Evolutionary conservation across 1,284 basidiomycete genomes (phyloP), one percentile per base, ranked within the genome.

Genomic region (Tausonia pullulans): DNA sequence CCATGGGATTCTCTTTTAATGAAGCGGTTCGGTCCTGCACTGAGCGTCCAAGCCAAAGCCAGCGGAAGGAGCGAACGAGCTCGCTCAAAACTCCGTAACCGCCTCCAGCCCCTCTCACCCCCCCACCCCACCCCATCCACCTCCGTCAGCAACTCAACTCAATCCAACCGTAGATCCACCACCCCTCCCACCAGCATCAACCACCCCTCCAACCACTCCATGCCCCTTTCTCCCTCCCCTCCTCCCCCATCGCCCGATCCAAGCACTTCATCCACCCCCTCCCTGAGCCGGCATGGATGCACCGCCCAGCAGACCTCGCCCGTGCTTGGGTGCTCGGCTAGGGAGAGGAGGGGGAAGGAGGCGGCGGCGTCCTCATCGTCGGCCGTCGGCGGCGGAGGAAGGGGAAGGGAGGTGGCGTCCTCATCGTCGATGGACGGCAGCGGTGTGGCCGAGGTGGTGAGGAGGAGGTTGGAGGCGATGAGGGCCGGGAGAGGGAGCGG

Each of bases 251-350:
- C 71, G 5, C 82, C 78, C 64, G 83, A 82, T 13, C 27, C 27
- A 27, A 87, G 77, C 5, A 76, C 77, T 72, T 88, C 83, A n/a
- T 82, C 73, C 9, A 83, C 77, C 60, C 80, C 80, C 16, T 63
- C 65, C 40, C 16, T 46, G 39, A 11, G 40, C 13, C 60, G 58
- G 49, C 63, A 64, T 8, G 63, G 63, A 44, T 64, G 63, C 6
- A 64, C 45, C 5, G 51, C 58, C 63, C 63, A 64, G 8, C 60
- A 45, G 13, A 40, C 48, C 41, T 60, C 51, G 16, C 49, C 57
- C n/a, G 63, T 64, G 44, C 51, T 48, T 11, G 63, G 63, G 27
- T 64, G 63, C 13, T 64, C 63, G 13, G 39, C 46, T 54, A 45
- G 58, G 6, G 63, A 50, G 58, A 64, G 58, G 13, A 64, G 51